Evolutionary conservation across 2,329 filamentous ascomycete genomes (phyloP).

Genomic region (Mariannaea sp.): DNA sequence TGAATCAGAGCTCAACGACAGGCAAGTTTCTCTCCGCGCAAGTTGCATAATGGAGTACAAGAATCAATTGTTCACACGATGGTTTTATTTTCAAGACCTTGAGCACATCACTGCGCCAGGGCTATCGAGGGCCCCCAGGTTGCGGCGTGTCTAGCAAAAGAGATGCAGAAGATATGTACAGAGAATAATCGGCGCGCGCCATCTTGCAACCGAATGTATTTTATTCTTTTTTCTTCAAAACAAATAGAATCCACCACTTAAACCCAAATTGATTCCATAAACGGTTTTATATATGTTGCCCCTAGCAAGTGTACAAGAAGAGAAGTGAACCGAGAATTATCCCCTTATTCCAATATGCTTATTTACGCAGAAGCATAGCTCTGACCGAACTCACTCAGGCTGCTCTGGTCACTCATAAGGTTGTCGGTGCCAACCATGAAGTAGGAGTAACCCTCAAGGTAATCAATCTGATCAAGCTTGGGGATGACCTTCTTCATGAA

Average conservation of each 20-base stretch:
- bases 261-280: constrained; percentile 29
- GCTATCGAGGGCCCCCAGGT: constrained; percentile 2
- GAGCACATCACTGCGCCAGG: constrained; percentile 17
- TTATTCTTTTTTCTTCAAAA: too few relatives aligned
- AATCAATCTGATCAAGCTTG: constrained; percentile 54
- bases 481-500: constrained; percentile 58
- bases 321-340: constrained; percentile 29
- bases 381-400: constrained; percentile 54
- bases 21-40: neutral
- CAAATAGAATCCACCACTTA: too few relatives aligned
- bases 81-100: neutral
- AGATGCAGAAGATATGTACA: constrained; percentile 41
- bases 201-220: constrained; percentile 30
- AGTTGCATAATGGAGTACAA: constrained; percentile 9
- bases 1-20: too few relatives aligned
- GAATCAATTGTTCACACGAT: constrained; percentile 27
- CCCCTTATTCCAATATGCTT: constrained; percentile 1
- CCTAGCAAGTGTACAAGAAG: constrained; percentile 48
- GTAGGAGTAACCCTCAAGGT: constrained; percentile 62
- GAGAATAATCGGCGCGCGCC: constrained; percentile 34
- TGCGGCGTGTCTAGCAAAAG: constrained; percentile 19
- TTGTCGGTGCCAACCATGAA: constrained; percentile 55
- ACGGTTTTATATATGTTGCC: constrained; percentile 32
- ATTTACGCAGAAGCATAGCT: constrained; percentile 47
- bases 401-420: constrained; percentile 47